Base-by-base conservation (phyloP, 495 filamentous ascomycete genomes). In the Tuber microsphaerosporum region DNA sequence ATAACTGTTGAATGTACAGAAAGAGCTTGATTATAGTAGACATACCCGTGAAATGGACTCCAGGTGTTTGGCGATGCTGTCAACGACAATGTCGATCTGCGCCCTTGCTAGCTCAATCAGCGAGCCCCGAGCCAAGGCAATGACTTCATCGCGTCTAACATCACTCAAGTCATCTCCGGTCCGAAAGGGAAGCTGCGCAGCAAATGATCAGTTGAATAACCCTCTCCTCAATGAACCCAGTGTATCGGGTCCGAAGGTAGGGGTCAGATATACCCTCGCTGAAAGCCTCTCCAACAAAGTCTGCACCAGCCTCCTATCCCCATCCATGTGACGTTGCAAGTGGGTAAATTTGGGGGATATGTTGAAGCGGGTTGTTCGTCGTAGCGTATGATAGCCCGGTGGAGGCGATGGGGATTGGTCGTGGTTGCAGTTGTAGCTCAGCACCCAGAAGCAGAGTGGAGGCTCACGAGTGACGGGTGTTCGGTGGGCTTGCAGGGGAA, bases 201-300 rank as follows among this genome's bases (percentile, higher is more conserved):
- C 61, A 48, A 44, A 74, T 43, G 37, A 3, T 39, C 44, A 69
- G 65, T 12, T 31, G 39, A 77, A 44, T 37, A 42, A 77, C 31
- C 34, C 74, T 45, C 56, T 51, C 74, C 9, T 34, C 74, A 61
- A 44, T 41, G 73, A 45, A 43, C 46, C 73, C n/a, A 72, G 71
- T 73, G 46, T 46, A 31, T 42, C 43, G 43, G 70, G 44, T 22
- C 17, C 70, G 44, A 22, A 42, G 56, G 56, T 31, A 65, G 26
- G 44, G 51, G 75, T 73, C 48, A 68, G 31, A 70, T 77, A 80
- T 87, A 90, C 89, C 86, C 88, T 86, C 78, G 88, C 87, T 69
- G 86, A 87, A 75, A 91, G 86, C 83, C 89, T 87, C 84, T 90
- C 89, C 80, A 91, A 87, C 79, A 91, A 84, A 82, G 88, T 88